These are phyloP conservation scores for Parastagonospora avenae DNA, from an alignment of 2,329 filamentous ascomycete species.

Conservation along the genomic window DNA sequence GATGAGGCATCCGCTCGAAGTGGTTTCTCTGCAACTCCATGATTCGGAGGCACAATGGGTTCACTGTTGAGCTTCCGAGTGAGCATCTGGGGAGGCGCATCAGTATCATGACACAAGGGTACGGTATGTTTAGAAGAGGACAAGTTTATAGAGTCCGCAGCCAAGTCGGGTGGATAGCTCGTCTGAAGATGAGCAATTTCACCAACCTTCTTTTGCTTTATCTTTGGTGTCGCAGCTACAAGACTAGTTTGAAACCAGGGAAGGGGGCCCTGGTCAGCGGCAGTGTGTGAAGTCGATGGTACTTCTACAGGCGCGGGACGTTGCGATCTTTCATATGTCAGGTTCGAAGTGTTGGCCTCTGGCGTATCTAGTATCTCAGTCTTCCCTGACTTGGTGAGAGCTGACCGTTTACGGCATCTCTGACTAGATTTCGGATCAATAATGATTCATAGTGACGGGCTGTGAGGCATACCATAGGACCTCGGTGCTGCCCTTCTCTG, in stretches of 20 bases:
- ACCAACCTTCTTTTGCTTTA: slow-evolving; percentile 4
- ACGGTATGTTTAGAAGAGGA: too few relatives aligned
- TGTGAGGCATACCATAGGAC: slow-evolving; percentile 14
- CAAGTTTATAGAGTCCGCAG: too few relatives aligned
- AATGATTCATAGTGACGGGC: background rate
- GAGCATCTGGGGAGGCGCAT: too few relatives aligned
- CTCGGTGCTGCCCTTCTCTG: background rate
- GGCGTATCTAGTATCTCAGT: slow-evolving; percentile 26
- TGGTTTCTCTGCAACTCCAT: too few relatives aligned
- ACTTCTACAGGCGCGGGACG: background rate
- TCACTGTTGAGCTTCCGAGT: too few relatives aligned
- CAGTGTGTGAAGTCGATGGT: background rate
- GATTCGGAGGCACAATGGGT: too few relatives aligned
- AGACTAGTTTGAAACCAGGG: slow-evolving; percentile 8
- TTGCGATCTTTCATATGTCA: background rate
- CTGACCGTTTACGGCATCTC: slow-evolving; percentile 10
- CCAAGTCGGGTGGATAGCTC: background rate
- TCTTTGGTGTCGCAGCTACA: background rate
- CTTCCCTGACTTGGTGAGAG: background rate
- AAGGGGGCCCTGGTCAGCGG: background rate
- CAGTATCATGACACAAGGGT: too few relatives aligned
- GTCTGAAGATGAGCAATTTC: background rate
- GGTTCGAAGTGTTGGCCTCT: background rate
- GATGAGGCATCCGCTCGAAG: too few relatives aligned
- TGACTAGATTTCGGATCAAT: slow-evolving; percentile 1